phyloP scores from a whole-genome alignment of 345 rosid species.

The Pseudoturritis turrita region DNA sequence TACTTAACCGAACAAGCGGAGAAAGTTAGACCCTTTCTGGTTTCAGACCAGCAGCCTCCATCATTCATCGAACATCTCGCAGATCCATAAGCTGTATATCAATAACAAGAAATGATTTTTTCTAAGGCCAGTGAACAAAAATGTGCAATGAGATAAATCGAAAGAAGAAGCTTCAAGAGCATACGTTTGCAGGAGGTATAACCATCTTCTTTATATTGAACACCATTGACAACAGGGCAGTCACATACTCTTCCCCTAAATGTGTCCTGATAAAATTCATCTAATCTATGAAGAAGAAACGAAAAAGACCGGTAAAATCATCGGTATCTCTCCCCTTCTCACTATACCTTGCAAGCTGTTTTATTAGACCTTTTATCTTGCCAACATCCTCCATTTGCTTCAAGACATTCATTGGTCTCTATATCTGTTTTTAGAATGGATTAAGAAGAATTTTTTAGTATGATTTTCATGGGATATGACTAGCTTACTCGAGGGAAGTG shows the following conservation, averaged over 20 bases:
- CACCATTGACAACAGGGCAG: slow-evolving; percentile 75
- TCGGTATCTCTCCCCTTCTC: neutral
- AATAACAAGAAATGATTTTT: neutral
- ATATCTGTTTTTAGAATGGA: slow-evolving; percentile 43
- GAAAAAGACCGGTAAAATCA: neutral
- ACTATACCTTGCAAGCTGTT: slow-evolving; percentile 83
- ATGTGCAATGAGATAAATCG: neutral
- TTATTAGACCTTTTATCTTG: slow-evolving; percentile 51
- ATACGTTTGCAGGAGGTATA: slow-evolving; percentile 74
- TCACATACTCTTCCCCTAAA: slow-evolving; percentile 92
- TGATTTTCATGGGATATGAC: neutral
- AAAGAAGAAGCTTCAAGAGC: neutral
- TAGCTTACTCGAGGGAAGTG: neutral
- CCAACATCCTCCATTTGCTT: slow-evolving; percentile 95
- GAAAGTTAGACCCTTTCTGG: slow-evolving; percentile 45
- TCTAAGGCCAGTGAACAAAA: neutral
- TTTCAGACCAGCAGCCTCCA: slow-evolving; percentile 97
- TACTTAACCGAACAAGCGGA: slow-evolving; percentile 87
- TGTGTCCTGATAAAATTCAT: slow-evolving; percentile 57
- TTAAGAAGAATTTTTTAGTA: neutral
- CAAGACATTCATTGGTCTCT: slow-evolving; percentile 87
- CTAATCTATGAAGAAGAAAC: neutral
- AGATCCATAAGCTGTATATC: slow-evolving; percentile 68
- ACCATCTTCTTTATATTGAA: slow-evolving; percentile 92
- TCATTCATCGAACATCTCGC: slow-evolving; percentile 60